These are phyloP conservation scores for Uronychia binucleata DNA, from an alignment of 73 alveolate genomes.

Conservation along the genomic window DNA sequence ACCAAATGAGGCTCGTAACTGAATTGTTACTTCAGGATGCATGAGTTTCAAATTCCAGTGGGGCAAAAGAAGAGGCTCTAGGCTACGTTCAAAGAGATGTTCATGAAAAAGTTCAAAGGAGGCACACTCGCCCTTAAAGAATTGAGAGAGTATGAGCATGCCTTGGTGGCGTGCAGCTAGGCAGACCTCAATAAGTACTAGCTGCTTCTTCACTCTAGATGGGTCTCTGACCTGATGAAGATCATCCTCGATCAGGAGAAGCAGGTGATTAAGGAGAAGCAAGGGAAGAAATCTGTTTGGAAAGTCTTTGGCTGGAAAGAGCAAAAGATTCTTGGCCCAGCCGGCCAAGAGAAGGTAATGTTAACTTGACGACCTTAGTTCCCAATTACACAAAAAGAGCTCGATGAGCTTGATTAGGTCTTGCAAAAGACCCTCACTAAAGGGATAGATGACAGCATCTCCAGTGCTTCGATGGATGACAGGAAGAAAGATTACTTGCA, in stretches of 20 bases:
- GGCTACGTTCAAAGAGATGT: neutral
- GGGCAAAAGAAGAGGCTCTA: neutral
- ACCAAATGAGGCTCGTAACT: too few relatives aligned
- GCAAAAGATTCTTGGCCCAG: too few relatives aligned
- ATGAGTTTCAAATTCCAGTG: neutral
- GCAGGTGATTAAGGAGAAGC: neutral
- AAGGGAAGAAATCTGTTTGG: constrained; percentile 13
- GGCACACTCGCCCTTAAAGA: neutral
- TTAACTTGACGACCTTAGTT: too few relatives aligned
- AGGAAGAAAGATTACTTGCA: neutral
- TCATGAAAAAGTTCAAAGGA: neutral
- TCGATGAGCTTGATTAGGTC: constrained; percentile 1
- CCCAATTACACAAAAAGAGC: constrained; percentile 8
- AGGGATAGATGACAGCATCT: neutral
- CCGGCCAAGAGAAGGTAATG: too few relatives aligned
- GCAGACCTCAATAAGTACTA: neutral
- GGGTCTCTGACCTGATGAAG: constrained; percentile 11
- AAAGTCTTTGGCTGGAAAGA: constrained; percentile 25
- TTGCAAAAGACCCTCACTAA: constrained; percentile 4
- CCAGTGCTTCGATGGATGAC: neutral
- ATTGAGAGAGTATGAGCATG: neutral
- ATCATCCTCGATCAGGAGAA: neutral
- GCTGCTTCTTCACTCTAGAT: neutral
- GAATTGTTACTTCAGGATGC: neutral
- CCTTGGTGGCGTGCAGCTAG: neutral